Base-by-base conservation (phyloP, 1,284 basidiomycete species). In the Schizophyllum amplum region DNA sequence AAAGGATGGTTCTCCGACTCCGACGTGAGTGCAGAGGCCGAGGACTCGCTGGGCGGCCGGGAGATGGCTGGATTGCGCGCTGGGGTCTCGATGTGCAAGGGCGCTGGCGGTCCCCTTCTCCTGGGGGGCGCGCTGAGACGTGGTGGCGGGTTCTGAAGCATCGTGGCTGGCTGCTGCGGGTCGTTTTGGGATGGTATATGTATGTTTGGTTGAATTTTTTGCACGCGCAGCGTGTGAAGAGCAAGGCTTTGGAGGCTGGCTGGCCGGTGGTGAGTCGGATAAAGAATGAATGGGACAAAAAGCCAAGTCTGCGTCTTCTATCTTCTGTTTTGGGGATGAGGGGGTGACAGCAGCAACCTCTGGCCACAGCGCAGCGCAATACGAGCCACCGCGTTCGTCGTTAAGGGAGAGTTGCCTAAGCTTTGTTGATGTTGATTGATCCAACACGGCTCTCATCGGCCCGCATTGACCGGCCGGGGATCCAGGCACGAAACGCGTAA, bases 51-150 rank as follows among this genome's bases (percentile, higher is more conserved):
- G 56, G 72, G 65, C 55, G 75, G 75, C 64, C 81, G 71, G 65
- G 77, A 71, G 68, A 82, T 75, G 67, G 75, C 74, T 61, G 72
- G 69, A 63, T 68, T 69, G 56, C 75, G 73, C 54, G 71, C 66
- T 63, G 82, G 78, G 58, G 82, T 77, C 65, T 80, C 69, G 66
- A 86, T 82, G 72, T 78, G 79, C 64, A 86, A 80, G 63, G 77
- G 72, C 62, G 82, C 68, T 65, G 81, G 78, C 24, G 83, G 77
- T 55, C 77, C 78, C 69, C 75, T 79, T 70, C 72, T 83, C 73
- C 78, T 77, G 66, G 57, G 59, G 46, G 75, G 61, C 46, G 49
- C 20, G 55, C 60, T 58, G 60, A 52, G 53, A 26, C 20, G 21
- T 55, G 58, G 59, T 63, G 67, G 63, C 65, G 65, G 61, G 64